These are phyloP conservation scores for Trametes coccinea DNA, from an alignment of 768 basidiomycete species.

Conservation along the genomic window DNA sequence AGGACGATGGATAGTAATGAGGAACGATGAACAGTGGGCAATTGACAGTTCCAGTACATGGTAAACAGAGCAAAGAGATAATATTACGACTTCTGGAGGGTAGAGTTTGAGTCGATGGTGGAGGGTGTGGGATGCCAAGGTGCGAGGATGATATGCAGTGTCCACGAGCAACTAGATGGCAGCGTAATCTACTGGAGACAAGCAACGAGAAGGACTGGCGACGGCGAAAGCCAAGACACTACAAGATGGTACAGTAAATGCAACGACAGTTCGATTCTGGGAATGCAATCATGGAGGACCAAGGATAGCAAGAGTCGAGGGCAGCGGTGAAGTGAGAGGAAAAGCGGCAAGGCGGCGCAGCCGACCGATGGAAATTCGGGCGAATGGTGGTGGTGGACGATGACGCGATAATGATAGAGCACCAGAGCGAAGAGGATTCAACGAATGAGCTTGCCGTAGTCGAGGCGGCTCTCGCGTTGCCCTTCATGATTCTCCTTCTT, in stretches of 20 bases:
- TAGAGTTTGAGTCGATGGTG: conserved; percentile 1
- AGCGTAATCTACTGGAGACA: conserved; percentile 19
- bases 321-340: not conserved
- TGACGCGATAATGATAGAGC: not conserved
- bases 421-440: conserved; percentile 5
- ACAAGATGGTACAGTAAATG: conserved; percentile 22
- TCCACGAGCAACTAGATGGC: conserved; percentile 22
- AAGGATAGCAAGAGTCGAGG: not conserved
- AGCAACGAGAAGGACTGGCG: conserved; percentile 15
- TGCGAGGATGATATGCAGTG: not conserved
- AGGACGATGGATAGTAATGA: not conserved
- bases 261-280: conserved; percentile 1
- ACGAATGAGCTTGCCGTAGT: conserved; percentile 46
- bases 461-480: conserved; percentile 41
- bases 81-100: not conserved
- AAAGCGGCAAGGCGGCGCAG: conserved; percentile 1
- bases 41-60: conserved; percentile 20
- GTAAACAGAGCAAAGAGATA: conserved; percentile 14
- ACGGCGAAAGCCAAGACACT: conserved; percentile 18
- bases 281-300: not conserved
- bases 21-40: conserved; percentile 5
- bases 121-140: not conserved
- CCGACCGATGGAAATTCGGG: conserved; percentile 21
- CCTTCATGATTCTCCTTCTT: conserved; percentile 52
- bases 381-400: not conserved